Evolutionary conservation across 305 asterid species (phyloP).

Genomic region (Salvia sclarea): DNA sequence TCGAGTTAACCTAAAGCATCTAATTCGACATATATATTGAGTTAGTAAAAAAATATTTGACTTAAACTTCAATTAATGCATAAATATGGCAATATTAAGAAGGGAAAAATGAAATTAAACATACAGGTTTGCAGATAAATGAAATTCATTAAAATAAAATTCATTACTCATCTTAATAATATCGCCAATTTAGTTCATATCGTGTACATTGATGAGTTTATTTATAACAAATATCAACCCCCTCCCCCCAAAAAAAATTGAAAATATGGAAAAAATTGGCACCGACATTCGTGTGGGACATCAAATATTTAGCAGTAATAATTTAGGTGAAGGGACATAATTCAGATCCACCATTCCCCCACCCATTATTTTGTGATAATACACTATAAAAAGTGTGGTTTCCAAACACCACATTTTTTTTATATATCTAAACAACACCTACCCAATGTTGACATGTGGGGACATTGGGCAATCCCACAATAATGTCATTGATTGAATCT

Average conservation of each 20-base stretch:
- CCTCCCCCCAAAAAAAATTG: background rate
- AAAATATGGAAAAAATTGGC: background rate
- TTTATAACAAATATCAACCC: too few relatives aligned
- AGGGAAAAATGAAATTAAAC: too few relatives aligned
- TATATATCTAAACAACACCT: slow-evolving; percentile 17
- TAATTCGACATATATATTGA: too few relatives aligned
- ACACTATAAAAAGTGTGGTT: slow-evolving; percentile 26
- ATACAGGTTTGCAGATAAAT: too few relatives aligned
- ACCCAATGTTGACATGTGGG: slow-evolving; percentile 45
- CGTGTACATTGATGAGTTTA: background rate
- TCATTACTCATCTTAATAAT: too few relatives aligned
- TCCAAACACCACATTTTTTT: slow-evolving; percentile 31
- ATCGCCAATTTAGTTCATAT: background rate
- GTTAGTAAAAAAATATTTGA: too few relatives aligned
- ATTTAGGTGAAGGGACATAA: slow-evolving; percentile 34
- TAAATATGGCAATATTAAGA: too few relatives aligned
- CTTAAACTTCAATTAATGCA: too few relatives aligned
- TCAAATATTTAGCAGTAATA: slow-evolving; percentile 17
- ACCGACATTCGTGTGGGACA: slow-evolving; percentile 36
- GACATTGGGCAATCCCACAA: slow-evolving; percentile 23
- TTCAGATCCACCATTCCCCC: slow-evolving; percentile 32
- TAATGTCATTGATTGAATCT: slow-evolving; percentile 18
- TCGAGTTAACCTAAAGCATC: too few relatives aligned
- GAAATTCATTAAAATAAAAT: too few relatives aligned
- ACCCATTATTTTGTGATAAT: slow-evolving; percentile 33